These are phyloP conservation scores for Suillus alpinus DNA, from an alignment of 768 basidiomycete species.

Conservation along the genomic window DNA sequence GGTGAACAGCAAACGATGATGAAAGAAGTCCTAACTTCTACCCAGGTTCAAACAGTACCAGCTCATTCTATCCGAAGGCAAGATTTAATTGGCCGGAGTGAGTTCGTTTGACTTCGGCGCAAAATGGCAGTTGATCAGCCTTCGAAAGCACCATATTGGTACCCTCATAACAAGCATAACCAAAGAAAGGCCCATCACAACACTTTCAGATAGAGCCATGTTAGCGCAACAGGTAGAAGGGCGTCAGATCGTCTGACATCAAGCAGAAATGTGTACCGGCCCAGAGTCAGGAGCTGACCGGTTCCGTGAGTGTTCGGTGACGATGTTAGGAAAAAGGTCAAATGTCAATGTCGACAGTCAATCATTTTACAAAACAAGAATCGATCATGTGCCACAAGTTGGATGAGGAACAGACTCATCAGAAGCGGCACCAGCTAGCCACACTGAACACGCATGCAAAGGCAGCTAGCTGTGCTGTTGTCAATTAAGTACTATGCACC, in stretches of 20 bases:
- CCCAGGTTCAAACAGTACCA: no score
- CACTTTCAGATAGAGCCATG: no score
- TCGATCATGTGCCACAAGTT: no score
- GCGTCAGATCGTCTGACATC: slow-evolving; percentile 36
- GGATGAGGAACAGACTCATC: no score
- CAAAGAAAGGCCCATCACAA: background rate
- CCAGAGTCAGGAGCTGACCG: no score
- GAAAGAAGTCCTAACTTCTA: background rate
- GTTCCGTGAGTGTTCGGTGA: background rate
- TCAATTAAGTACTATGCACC: no score
- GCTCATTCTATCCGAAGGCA: slow-evolving; percentile 48
- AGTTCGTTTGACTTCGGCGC: background rate
- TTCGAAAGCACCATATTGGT: slow-evolving; percentile 44
- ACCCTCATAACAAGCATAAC: slow-evolving; percentile 31
- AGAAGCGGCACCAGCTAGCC: no score
- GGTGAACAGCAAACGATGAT: background rate
- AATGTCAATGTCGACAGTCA: no score
- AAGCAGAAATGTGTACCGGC: slow-evolving; percentile 6
- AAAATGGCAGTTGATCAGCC: slow-evolving; percentile 9
- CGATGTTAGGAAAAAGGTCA: background rate
- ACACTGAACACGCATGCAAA: no score
- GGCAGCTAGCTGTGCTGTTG: no score
- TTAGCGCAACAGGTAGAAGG: slow-evolving; percentile 48
- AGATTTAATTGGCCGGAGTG: slow-evolving; percentile 41
- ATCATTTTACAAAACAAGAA: no score